These are phyloP conservation scores for Talaromyces sp. DNA, from an alignment of 2,329 filamentous ascomycete genomes.

Conservation along the genomic window DNA sequence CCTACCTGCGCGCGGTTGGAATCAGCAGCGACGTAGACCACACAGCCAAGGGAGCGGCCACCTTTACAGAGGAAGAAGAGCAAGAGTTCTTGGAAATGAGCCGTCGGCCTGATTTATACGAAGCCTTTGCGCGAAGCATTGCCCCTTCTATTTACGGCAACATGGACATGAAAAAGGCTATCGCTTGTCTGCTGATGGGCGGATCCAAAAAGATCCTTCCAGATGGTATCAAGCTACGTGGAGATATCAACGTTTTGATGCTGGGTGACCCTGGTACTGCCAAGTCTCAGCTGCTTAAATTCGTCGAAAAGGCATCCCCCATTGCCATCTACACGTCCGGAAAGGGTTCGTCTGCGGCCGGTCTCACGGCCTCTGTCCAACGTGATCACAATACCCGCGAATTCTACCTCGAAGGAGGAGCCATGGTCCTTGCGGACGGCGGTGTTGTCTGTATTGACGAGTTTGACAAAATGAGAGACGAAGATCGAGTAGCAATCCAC, in stretches of 20 bases:
- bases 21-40: conserved; percentile 89
- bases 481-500: conserved; percentile 95
- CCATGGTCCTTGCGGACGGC: conserved; percentile 95
- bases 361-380: conserved; percentile 95
- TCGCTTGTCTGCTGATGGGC: conserved; percentile 86
- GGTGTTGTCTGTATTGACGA: conserved; percentile 98
- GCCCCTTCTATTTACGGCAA: conserved; percentile 98
- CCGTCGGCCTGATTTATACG: conserved; percentile 85
- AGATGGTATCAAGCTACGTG: conserved; percentile 94
- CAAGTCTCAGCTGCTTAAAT: conserved; percentile 95
- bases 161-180: conserved; percentile 92
- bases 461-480: conserved; percentile 99
- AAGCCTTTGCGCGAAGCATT: conserved; percentile 83
- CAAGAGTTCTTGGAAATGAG: conserved; percentile 94
- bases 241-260: conserved; percentile 95
- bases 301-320: conserved; percentile 91
- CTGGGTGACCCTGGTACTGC: conserved; percentile 97
- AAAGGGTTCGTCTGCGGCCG: conserved; percentile 94
- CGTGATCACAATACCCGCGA: conserved; percentile 87
- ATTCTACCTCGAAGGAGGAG: conserved; percentile 96
- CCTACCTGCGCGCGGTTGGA: conserved; percentile 87
- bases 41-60: conserved; percentile 74
- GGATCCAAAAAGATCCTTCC: conserved; percentile 97
- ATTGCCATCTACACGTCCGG: conserved; percentile 98
- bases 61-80: conserved; percentile 92